Evolutionary conservation across 345 rosid species (phyloP).

Genomic region (Salix koriyanagi): DNA sequence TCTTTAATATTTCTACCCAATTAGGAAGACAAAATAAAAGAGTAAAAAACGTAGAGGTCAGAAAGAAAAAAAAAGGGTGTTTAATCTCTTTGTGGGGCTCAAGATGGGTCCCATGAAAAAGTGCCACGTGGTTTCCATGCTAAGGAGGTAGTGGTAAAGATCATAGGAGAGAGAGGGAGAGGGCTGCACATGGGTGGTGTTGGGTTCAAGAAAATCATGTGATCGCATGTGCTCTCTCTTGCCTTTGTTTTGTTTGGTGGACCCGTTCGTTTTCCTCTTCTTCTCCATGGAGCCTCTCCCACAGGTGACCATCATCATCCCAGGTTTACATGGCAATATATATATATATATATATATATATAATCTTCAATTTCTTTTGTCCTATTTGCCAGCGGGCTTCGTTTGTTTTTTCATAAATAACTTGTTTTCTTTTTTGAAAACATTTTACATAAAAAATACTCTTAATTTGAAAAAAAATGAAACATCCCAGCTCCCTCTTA

Average conservation of each 20-base stretch:
- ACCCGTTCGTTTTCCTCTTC: background rate
- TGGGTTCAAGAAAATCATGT: constrained; percentile 45
- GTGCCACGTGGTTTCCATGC: constrained; percentile 31
- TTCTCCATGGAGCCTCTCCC: background rate
- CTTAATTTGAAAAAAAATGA: no score
- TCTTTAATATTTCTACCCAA: background rate
- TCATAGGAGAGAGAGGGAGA: constrained; percentile 8
- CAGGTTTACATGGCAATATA: background rate
- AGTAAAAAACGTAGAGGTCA: background rate
- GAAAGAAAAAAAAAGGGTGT: no score
- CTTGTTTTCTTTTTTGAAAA: no score
- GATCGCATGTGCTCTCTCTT: constrained; percentile 39
- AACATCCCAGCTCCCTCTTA: no score
- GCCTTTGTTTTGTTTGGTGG: background rate
- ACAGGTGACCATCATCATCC: constrained; percentile 13
- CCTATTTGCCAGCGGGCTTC: background rate
- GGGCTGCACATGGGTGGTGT: constrained; percentile 40
- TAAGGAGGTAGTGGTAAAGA: constrained; percentile 7
- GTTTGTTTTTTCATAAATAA: no score
- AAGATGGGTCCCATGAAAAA: constrained; percentile 18
- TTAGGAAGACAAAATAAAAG: no score
- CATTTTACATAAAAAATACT: no score
- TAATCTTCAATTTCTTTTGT: background rate
- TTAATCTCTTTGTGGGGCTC: constrained; percentile 22
- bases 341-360: background rate